Conservation (phyloP, 2,329 filamentous ascomycete species). For the Phaeoacremonium minimum region DNA sequence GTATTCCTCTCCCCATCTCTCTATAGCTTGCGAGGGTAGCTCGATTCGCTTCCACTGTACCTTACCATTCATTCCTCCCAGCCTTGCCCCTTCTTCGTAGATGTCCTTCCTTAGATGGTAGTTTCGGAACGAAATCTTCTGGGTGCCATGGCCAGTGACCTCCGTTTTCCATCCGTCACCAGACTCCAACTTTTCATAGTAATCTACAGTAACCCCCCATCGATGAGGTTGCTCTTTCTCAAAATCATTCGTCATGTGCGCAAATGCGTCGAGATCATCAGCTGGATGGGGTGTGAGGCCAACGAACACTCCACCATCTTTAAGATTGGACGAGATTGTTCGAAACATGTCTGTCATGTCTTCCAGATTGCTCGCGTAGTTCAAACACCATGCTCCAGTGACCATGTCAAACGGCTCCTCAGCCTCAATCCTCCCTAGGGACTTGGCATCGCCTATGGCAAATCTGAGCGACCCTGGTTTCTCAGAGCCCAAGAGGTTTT, state of each 20-base stretch:
- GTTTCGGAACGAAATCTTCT: conserved; percentile 15
- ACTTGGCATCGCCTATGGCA: conserved; percentile 18
- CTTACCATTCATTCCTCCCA: conserved; percentile 18
- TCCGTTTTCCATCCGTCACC: conserved; percentile 10
- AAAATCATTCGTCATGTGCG: not conserved
- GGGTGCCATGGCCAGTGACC: conserved; percentile 3
- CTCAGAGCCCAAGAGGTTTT: conserved; percentile 3
- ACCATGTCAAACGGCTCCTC: conserved; percentile 27
- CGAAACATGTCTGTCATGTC: conserved; percentile 26
- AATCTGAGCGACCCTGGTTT: conserved; percentile 6
- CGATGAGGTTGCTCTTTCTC: not conserved
- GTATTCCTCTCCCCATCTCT: conserved; percentile 2
- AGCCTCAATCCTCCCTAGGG: conserved; percentile 13
- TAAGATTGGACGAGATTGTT: conserved; percentile 27
- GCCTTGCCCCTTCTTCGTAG: conserved; percentile 20
- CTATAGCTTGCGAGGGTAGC: conserved; percentile 12
- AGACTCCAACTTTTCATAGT: conserved; percentile 5
- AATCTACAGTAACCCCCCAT: conserved; percentile 4
- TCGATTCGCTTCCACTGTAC: conserved; percentile 17
- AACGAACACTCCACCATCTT: conserved; percentile 25
- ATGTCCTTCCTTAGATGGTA: conserved; percentile 21
- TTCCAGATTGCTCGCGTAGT: conserved; percentile 23
- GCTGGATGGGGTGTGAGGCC: conserved; percentile 15
- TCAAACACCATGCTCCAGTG: conserved; percentile 29
- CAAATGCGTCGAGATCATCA: conserved; percentile 8